Evolutionary conservation across 495 filamentous ascomycete species (phyloP), one percentile per base, ranked within the genome.

Genomic region (Lasiosphaeriaceae sp.): DNA sequence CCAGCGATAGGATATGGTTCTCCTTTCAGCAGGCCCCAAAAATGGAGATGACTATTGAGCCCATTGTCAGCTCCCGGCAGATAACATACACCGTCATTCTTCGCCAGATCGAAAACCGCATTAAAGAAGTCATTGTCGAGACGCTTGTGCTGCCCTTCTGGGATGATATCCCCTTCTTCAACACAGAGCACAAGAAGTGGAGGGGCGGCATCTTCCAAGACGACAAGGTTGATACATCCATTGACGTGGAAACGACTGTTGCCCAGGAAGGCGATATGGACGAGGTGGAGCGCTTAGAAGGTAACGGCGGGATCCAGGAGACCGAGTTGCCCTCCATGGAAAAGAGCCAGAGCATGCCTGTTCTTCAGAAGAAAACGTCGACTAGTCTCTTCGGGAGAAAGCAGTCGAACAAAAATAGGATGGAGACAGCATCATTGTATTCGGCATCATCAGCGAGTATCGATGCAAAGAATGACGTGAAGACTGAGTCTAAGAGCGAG

Each of bases 1-100:
- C 94, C 0, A 96, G 90, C 72, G 97, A 97, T 69, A 85, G 94
- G 23, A 68, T 96, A 39, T 98, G 94, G 94, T 83, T 97, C 61
- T 86, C 92, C 14, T 98, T 98, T 62, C 88, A 95, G 66, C 84
- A 85, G 9, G 89, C 89, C 82, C 94, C 94, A 7, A 90, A 90
- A 60, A 89, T 98, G 75, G 91, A 91, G 49, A 85, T 97, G 78
- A 83, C 85, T 20, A 91, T 98, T 48, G 89, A 97, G 66, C 94
- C 94, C 6, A 91, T 98, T 59, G 91, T 98, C 50, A 96, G 92
- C 71, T 88, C 90, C 7, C 87, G 93, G 52, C 92, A 97, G 70
- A 95, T 98, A 50, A 96, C 94, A 0, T 97, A 93, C 69, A 86
- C 86, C 7, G 82, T 96, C 46, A 93, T 98, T 47, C 80, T 97